Percentiles rank a stretch among this genome's conserved stretches.
Conservation (phyloP, 345 rosid genomes). For the Hirschfeldia incana region DNA sequence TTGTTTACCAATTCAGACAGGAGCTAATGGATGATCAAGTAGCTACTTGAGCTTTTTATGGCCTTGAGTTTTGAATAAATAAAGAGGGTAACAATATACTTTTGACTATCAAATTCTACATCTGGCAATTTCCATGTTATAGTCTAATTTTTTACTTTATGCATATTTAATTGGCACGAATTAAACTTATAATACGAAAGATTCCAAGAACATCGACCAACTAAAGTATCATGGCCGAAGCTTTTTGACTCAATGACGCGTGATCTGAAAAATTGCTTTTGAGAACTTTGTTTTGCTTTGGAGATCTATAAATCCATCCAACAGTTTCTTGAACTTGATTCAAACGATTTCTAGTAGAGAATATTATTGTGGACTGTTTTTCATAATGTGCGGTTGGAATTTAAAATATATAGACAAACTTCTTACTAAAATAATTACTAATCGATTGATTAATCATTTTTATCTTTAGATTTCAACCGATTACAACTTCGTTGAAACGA, state of each 20-base stretch:
- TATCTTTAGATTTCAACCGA: neutral
- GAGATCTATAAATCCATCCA: neutral
- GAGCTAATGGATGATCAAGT: slow-evolving; percentile 23
- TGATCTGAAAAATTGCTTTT: neutral
- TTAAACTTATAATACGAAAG: neutral
- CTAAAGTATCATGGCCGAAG: neutral
- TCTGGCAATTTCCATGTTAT: neutral
- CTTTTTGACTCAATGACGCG: neutral
- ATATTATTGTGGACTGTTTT: neutral
- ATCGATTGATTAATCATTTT: too few relatives aligned
- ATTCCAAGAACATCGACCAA: neutral
- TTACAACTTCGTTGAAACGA: neutral
- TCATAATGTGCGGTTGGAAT: neutral
- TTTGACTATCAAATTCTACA: neutral
- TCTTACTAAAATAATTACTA: too few relatives aligned
- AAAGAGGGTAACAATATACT: neutral
- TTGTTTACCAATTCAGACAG: slow-evolving; percentile 25
- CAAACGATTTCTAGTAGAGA: neutral
- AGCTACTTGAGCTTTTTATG: neutral
- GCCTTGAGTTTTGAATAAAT: neutral
- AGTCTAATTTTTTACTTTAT: neutral
- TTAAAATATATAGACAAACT: neutral
- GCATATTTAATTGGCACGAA: neutral
- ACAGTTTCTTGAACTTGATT: neutral
- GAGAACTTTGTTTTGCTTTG: neutral